Percentiles rank a stretch among this genome's conserved stretches.
Conservation (phyloP, 139 green algal genomes). For the Tetraselmis chui region DNA sequence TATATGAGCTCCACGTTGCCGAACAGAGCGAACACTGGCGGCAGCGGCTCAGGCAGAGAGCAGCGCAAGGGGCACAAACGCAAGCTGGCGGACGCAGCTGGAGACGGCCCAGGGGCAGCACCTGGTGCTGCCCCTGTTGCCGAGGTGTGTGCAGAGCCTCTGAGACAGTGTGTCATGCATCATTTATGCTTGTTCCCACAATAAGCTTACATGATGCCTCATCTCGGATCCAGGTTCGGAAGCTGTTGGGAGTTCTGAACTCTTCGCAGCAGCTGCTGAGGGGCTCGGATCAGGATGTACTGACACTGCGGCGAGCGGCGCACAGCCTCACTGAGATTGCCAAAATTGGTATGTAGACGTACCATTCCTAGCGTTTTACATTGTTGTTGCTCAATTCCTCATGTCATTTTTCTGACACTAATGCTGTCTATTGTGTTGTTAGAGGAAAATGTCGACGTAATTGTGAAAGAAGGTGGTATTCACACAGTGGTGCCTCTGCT, state of each 20-base stretch:
- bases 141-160: slow-evolving; percentile 5
- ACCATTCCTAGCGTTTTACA: neutral
- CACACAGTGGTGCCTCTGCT: slow-evolving; percentile 61
- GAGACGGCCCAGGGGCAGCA: slow-evolving; percentile 9
- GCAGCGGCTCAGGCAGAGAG: neutral
- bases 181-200: neutral
- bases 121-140: slow-evolving; percentile 11
- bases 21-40: neutral
- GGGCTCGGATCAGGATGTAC: slow-evolving; percentile 19
- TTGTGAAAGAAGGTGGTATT: slow-evolving; percentile 60
- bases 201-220: neutral
- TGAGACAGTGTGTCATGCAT: neutral
- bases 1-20: neutral
- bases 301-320: slow-evolving; percentile 32
- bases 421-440: neutral
- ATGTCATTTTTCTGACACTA: neutral
- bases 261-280: slow-evolving; percentile 2
- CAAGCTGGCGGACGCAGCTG: slow-evolving; percentile 33
- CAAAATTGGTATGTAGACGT: slow-evolving; percentile 40
- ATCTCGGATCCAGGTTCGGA: slow-evolving; percentile 4
- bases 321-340: slow-evolving; percentile 59
- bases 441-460: slow-evolving; percentile 69
- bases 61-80: slow-evolving; percentile 30
- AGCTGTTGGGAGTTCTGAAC: slow-evolving; percentile 20
- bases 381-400: neutral